These are phyloP conservation scores for Rhodotorula toruloides DNA, from an alignment of 768 basidiomycete genomes.

Conservation along the genomic window DNA sequence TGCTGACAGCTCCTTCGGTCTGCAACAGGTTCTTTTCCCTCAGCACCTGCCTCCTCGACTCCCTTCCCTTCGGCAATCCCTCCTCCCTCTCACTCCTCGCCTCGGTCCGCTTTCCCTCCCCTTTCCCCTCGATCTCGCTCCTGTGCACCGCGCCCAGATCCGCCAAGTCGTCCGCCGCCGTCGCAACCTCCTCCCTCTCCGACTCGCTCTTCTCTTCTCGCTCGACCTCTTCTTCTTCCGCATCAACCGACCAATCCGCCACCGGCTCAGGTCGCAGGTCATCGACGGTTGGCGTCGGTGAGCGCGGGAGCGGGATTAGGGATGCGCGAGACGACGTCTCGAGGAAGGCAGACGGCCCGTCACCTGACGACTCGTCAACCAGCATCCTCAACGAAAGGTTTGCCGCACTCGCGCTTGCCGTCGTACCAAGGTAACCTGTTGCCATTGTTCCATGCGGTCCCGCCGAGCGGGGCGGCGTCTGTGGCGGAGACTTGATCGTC, in stretches of 20 bases:
- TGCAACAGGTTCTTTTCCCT: no score
- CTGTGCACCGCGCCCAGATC: slow-evolving; percentile 54
- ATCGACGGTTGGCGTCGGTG: no score
- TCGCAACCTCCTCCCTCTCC: slow-evolving; percentile 54
- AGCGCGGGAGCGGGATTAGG: slow-evolving; percentile 53
- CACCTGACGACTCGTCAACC: no score
- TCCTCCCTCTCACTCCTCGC: no score
- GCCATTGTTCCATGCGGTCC: not conserved
- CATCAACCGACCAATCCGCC: slow-evolving; percentile 7
- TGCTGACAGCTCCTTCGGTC: no score
- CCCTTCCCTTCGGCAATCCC: no score
- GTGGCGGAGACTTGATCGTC: no score
- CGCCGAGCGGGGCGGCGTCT: not conserved
- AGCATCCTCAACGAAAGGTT: no score
- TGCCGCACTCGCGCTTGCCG: no score
- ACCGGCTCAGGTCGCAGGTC: slow-evolving; percentile 59
- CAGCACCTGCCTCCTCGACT: no score
- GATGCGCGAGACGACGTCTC: not conserved
- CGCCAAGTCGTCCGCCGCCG: slow-evolving; percentile 53
- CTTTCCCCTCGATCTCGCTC: slow-evolving; percentile 33
- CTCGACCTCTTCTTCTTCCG: slow-evolving; percentile 46
- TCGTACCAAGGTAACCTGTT: no score
- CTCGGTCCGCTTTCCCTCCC: not conserved
- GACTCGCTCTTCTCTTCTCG: slow-evolving; percentile 48
- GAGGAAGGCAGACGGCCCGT: no score